These are phyloP conservation scores for Epicoccum sorghinum DNA, from an alignment of 2,329 filamentous ascomycete species.

Conservation along the genomic window DNA sequence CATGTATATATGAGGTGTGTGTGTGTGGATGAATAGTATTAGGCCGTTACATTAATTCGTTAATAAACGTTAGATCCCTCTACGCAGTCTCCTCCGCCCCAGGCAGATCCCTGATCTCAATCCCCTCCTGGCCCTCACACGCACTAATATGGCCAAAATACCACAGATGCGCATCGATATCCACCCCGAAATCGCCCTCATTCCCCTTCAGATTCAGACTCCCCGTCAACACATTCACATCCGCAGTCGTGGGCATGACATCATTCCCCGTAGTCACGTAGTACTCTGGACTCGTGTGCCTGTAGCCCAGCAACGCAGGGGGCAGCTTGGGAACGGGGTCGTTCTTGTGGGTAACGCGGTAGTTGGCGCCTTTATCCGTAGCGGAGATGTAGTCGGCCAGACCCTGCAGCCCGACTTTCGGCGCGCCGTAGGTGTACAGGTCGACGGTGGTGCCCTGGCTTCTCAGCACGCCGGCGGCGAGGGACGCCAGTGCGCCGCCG, in stretches of 20 bases:
- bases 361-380: conserved; percentile 60
- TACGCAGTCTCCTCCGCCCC: no score
- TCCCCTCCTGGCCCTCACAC: conserved; percentile 36
- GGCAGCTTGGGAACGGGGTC: conserved; percentile 74
- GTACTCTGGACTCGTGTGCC: conserved; percentile 73
- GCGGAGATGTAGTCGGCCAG: conserved; percentile 61
- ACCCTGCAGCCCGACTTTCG: conserved; percentile 66
- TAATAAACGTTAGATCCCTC: no score
- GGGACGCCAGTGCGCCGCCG: conserved; percentile 67
- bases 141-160: conserved; percentile 46
- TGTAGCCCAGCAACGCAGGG: conserved; percentile 64
- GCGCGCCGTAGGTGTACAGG: conserved; percentile 71
- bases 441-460: conserved; percentile 56
- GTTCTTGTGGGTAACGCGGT: conserved; percentile 69
- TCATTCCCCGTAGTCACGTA: conserved; percentile 48
- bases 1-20: no score
- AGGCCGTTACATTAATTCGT: conserved; percentile 1
- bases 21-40: not conserved
- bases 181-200: conserved; percentile 33
- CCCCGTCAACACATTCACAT: conserved; percentile 30
- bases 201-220: conserved; percentile 36
- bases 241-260: conserved; percentile 23
- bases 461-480: conserved; percentile 65
- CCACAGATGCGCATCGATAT: conserved; percentile 41
- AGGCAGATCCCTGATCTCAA: conserved; percentile 30